phyloP scores from a whole-genome alignment of 805 yeast genomes.

The Saturnispora saitoi region DNA sequence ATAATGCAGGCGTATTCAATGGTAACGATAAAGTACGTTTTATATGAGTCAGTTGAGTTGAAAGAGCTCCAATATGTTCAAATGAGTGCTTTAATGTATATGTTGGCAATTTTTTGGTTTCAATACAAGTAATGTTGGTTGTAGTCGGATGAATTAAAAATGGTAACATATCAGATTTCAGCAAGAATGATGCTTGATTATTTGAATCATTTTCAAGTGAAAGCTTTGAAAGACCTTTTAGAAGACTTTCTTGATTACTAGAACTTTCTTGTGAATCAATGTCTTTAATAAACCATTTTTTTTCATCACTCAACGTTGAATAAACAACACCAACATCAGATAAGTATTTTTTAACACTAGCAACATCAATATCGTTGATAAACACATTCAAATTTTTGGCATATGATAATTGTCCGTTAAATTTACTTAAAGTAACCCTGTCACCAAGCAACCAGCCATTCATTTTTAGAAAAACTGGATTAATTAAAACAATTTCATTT shows the following conservation, averaged over 20 bases:
- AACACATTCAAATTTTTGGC: conserved; percentile 17
- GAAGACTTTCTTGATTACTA: neutral
- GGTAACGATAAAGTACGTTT: conserved; percentile 73
- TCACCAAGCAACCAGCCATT: conserved; percentile 26
- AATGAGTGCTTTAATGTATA: conserved; percentile 32
- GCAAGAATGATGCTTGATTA: neutral
- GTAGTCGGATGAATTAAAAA: conserved; percentile 20
- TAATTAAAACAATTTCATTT: conserved; percentile 24
- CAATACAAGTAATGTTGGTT: conserved; percentile 28
- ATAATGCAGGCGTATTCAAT: conserved; percentile 64
- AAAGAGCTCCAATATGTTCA: conserved; percentile 66
- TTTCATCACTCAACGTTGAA: conserved; percentile 34
- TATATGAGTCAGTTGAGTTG: conserved; percentile 50
- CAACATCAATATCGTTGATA: conserved; percentile 12
- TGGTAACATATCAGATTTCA: conserved; percentile 13
- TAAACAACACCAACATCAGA: conserved; percentile 51
- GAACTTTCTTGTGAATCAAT: neutral
- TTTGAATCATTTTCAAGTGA: neutral
- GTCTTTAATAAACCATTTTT: neutral
- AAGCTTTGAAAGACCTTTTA: neutral
- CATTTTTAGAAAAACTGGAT: conserved; percentile 16
- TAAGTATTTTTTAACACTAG: conserved; percentile 34
- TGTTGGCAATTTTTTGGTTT: conserved; percentile 30
- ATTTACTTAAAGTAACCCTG: conserved; percentile 35
- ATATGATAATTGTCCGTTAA: conserved; percentile 40